Conservation (phyloP, 2,329 filamentous ascomycete species). For the Beauveria sp. region DNA sequence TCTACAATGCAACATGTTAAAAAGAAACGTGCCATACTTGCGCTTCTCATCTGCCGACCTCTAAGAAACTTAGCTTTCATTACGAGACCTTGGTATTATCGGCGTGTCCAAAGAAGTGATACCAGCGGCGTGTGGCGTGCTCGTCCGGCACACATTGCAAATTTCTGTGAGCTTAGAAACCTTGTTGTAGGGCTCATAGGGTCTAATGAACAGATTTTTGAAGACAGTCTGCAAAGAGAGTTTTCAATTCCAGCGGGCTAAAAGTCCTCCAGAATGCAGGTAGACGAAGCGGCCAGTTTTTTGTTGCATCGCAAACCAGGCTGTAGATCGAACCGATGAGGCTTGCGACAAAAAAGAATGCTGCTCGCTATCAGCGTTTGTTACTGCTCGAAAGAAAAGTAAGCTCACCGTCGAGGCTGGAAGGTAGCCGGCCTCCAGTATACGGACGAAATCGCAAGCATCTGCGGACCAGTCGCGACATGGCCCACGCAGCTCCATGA, state of each 20-base stretch:
- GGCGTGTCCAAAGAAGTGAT: no score
- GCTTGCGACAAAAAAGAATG: not conserved
- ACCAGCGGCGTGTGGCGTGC: not conserved
- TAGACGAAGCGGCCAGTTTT: not conserved
- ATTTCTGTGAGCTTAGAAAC: not conserved
- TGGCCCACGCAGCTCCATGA: not conserved
- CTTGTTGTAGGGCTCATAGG: no score
- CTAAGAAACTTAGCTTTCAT: no score
- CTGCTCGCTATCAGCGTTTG: not conserved
- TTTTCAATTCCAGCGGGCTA: no score
- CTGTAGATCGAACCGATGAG: not conserved
- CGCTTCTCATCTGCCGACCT: no score
- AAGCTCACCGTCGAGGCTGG: not conserved
- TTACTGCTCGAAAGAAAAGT: not conserved
- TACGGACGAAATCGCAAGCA: not conserved
- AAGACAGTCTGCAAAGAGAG: no score
- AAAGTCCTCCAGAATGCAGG: no score
- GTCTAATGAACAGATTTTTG: no score
- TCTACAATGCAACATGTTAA: no score
- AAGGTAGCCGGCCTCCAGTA: not conserved
- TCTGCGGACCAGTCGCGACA: not conserved
- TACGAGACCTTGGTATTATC: no score
- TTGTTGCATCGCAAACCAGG: not conserved
- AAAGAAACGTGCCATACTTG: no score
- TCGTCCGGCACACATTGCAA: not conserved